Evolutionary conservation across 2,329 filamentous ascomycete species (phyloP).

Genomic region (Lojkania enalia): DNA sequence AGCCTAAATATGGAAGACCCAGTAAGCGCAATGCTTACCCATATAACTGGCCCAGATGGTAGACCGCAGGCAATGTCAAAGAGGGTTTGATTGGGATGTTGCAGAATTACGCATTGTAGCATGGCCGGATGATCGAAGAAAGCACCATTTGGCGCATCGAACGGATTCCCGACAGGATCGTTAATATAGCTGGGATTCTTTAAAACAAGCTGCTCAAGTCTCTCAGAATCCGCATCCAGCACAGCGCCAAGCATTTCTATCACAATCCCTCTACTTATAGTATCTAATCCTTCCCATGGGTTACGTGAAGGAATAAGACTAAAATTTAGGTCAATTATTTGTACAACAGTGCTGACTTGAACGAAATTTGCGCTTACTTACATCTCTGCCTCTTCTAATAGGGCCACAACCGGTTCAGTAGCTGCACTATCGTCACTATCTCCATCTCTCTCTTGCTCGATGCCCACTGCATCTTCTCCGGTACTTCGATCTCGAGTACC

Average conservation of each 20-base stretch:
- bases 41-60: constrained; percentile 29
- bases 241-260: constrained; percentile 36
- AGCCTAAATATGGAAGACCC: too few species aligned
- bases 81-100: constrained; percentile 36
- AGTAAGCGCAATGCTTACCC: too few species aligned
- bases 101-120: constrained; percentile 29
- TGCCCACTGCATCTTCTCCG: constrained; percentile 7
- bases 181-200: constrained; percentile 32
- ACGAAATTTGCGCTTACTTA: constrained; percentile 3
- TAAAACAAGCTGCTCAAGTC: constrained; percentile 31
- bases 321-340: background rate
- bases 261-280: constrained; percentile 16
- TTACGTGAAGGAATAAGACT: constrained; percentile 14
- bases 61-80: constrained; percentile 39
- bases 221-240: constrained; percentile 26
- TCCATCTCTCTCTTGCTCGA: background rate
- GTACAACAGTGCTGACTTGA: background rate
- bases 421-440: constrained; percentile 2
- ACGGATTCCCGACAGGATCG: constrained; percentile 34
- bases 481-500: constrained; percentile 6
- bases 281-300: constrained; percentile 20
- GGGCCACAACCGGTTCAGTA: background rate
- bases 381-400: constrained; percentile 11
- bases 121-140: constrained; percentile 34
- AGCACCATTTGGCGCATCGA: constrained; percentile 23